phyloP scores from a whole-genome alignment of 2,329 filamentous ascomycete species.

The Epichloe amarillans region DNA sequence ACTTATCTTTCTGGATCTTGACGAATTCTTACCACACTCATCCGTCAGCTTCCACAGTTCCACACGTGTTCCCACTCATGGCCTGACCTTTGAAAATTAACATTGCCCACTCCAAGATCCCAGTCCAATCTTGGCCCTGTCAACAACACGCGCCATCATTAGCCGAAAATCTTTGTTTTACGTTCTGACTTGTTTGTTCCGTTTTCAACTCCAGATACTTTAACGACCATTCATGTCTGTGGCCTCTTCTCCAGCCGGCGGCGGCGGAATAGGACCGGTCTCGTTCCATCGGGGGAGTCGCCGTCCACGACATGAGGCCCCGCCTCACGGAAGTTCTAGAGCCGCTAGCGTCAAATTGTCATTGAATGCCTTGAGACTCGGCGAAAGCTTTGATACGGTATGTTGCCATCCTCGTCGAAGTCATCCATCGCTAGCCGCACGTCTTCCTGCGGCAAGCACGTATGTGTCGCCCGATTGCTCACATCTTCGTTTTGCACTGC shows the following conservation, averaged over 20 bases:
- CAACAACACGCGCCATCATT: neutral
- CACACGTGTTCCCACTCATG: neutral
- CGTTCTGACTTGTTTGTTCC: neutral
- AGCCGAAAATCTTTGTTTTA: neutral
- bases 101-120: neutral
- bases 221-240: constrained; percentile 5
- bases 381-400: constrained; percentile 8
- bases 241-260: constrained; percentile 2
- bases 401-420: neutral
- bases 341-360: constrained; percentile 3
- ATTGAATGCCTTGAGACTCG: constrained; percentile 3
- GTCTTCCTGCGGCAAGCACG: no score
- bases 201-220: neutral
- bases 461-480: neutral
- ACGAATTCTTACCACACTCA: neutral
- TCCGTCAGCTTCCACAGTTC: neutral
- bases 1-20: neutral
- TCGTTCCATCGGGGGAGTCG: neutral
- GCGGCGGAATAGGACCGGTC: neutral
- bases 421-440: neutral
- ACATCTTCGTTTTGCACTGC: neutral
- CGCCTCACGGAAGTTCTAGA: neutral
- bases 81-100: neutral
- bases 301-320: neutral
- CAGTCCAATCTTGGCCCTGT: neutral